phyloP scores from a whole-genome alignment of 2,329 filamentous ascomycete species.

The Colletotrichum acutatum region DNA sequence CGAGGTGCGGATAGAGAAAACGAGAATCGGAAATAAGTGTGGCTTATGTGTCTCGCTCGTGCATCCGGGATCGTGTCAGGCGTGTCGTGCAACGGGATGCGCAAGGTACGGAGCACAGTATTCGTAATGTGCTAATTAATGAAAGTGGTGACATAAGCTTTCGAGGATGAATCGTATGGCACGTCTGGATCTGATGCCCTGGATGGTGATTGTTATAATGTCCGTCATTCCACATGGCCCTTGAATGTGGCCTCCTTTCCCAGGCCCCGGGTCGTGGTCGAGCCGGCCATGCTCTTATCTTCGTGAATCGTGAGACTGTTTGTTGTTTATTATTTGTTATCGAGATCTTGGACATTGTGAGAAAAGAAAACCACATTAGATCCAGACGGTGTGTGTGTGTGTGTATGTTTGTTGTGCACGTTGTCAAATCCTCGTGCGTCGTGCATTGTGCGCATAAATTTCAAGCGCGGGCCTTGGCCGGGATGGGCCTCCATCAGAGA shows the following conservation, averaged over 20 bases:
- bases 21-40: background rate
- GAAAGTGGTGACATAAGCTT: background rate
- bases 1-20: background rate
- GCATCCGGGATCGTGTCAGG: background rate
- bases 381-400: background rate
- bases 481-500: conserved; percentile 29
- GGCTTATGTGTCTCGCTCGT: background rate
- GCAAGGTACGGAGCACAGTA: background rate
- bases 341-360: background rate
- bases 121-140: background rate
- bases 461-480: conserved; percentile 23
- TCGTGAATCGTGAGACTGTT: background rate
- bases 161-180: too few species aligned
- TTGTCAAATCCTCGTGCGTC: background rate
- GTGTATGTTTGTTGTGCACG: conserved; percentile 21
- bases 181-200: background rate
- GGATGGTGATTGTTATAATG: background rate
- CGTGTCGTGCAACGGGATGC: background rate
- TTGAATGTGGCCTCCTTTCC: background rate
- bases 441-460: background rate
- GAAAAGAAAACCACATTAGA: background rate
- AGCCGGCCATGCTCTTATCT: background rate
- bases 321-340: conserved; percentile 1
- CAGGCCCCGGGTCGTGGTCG: background rate
- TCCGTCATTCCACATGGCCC: background rate